A percentile compares a stretch with the other conserved stretches of the same genome.
These are phyloP conservation scores for Brasenia schreberi DNA, from an alignment of 164 flowering plant species.

Conservation along the genomic window DNA sequence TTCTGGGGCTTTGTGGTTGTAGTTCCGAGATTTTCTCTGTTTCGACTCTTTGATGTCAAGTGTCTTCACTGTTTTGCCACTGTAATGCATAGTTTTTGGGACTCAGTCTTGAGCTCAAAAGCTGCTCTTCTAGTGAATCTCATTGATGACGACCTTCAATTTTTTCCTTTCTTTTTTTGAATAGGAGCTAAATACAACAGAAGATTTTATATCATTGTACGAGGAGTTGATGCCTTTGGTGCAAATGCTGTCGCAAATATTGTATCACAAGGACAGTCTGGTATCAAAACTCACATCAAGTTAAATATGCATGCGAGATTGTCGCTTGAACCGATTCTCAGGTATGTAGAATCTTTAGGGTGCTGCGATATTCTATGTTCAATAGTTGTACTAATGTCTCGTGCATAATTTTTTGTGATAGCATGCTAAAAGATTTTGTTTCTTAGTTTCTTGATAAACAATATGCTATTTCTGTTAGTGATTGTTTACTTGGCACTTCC, in stretches of 20 bases:
- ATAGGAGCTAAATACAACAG: slow-evolving; percentile 89
- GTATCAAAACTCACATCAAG: slow-evolving; percentile 50
- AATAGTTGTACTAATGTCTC: too few relatives aligned
- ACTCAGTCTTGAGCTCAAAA: too few relatives aligned
- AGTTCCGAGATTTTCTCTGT: too few relatives aligned
- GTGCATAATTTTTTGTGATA: too few relatives aligned
- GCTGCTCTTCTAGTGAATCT: neutral
- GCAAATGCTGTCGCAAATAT: slow-evolving; percentile 63
- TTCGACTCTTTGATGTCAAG: too few relatives aligned
- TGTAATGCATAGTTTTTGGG: too few relatives aligned
- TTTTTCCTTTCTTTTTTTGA: neutral
- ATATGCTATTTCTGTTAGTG: neutral
- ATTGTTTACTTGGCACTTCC: neutral
- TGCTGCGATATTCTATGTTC: too few relatives aligned
- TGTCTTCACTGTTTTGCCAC: too few relatives aligned
- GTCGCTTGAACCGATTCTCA: slow-evolving; percentile 82
- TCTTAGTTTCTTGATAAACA: neutral
- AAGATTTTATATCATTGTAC: slow-evolving; percentile 79
- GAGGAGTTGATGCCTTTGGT: slow-evolving; percentile 67
- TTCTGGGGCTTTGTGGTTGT: too few relatives aligned
- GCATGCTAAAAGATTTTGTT: neutral
- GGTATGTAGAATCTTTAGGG: slow-evolving; percentile 26
- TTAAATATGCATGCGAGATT: slow-evolving; percentile 54
- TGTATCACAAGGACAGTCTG: slow-evolving; percentile 63
- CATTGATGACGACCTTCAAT: neutral